Base-by-base conservation (phyloP, 129 eudicot genomes). In the Deinandra increscens region DNA sequence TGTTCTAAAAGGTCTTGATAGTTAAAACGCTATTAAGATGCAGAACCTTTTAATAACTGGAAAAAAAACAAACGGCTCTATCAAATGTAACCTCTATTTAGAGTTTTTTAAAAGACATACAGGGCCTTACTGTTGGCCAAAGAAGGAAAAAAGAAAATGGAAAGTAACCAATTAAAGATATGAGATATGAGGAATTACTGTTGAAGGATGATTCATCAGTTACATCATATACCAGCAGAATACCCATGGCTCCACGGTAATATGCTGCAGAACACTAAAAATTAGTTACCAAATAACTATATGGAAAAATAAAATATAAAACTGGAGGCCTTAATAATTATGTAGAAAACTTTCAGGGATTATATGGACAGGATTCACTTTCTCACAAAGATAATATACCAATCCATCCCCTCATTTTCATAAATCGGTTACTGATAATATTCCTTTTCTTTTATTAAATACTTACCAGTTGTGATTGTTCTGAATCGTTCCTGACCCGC, bases 161-260 rank as follows among this genome's bases (percentile, higher is more conserved):
- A 26, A 68, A 49, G 33, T 31, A 33, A 59, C 64, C 64, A 39
- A 55, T 7, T 37, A 64, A 64, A 64, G 72, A 74, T 9, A 29
- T 48, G 45, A 15, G 62, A 60, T 22, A 71, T 29, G 72, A 39
- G 77, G 12, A 51, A 46, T 86, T 88, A 92, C 95, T 90, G 83
- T 90, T 90, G 59, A 90, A 87, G 23, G 97, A 90, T 67, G 95
- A 81, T 49, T 87, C 97, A 50, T 90, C 97, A 9, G 97, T 90
- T 46, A 90, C 97, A 77, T 90, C 95, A 72, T 90, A 90, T 66
- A 90, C 97, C 84, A 90, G 85, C 83, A 90, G 75, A 68, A 90
- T 90, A 64, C 97, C 97, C 97, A 90, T 90, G 71, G 97, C 97
- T 69, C 97, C 95, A 66, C 97, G 95, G 60, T 90, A 90, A 71